Base-by-base conservation (phyloP, 148 eudicot genomes). In the Hydrangea macrophylla region DNA sequence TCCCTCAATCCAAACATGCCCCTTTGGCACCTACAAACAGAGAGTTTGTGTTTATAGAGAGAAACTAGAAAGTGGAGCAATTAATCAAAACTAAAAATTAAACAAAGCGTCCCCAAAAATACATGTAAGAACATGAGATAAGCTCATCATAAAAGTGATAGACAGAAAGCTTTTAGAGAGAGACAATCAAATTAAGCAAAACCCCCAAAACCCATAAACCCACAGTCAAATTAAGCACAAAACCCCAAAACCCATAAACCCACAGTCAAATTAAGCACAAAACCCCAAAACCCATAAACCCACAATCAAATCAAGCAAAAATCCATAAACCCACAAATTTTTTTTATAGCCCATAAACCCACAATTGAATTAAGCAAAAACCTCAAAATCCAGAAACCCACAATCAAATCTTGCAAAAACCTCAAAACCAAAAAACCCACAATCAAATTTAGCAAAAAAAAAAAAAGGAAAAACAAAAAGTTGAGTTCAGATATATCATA, bases 1-100 rank as follows among this genome's bases (percentile, higher is more conserved):
- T 57, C 98, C 98, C 60, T 91, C 90, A 25, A 88, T 64, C 97
- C 94, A 91, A 42, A 91, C 64, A 78, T 84, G 90, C 59, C 97
- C 97, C 79, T 89, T 82, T 64, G 92, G 95, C 31, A 92, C 90
- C 97, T 92, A 58, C 10, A 79, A 11, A 73, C 28, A 48, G 37
- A 65, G 24, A 35, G 1, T 4, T 22, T 26, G 25, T 33, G 9
- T 58, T 11, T 11, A 1, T 0, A 10, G 12, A 45, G 40, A 45
- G 57, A 27, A 25, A 25, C n/a, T n/a, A n/a, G n/a, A n/a, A n/a
- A n/a, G n/a, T n/a, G n/a, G n/a, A n/a, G n/a, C n/a, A n/a, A n/a
- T n/a, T n/a, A n/a, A n/a, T n/a, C n/a, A n/a, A n/a, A n/a, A n/a
- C n/a, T n/a, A n/a, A n/a, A n/a, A n/a, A n/a, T n/a, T n/a, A n/a